phyloP scores from a whole-genome alignment of 352 stramenopile species.

The Phytophthora pisi region DNA sequence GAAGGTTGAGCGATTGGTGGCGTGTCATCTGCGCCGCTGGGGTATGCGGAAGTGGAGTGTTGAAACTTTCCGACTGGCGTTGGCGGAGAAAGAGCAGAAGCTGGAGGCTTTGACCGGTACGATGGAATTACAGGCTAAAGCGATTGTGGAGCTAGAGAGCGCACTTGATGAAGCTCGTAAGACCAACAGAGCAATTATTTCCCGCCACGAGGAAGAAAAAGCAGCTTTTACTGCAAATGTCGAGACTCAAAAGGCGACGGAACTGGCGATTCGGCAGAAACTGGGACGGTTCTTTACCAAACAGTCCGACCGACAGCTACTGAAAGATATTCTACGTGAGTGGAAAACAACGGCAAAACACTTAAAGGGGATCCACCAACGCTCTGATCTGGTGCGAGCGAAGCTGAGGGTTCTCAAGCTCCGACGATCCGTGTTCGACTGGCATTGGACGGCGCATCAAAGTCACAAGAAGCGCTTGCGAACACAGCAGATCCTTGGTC shows the following conservation, averaged over 20 bases:
- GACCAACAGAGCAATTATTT: background rate
- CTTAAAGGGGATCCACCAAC: slow-evolving; percentile 15
- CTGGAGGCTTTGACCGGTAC: slow-evolving; percentile 5
- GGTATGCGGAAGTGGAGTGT: slow-evolving; percentile 29
- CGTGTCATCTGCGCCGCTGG: slow-evolving; percentile 6
- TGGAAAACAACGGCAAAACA: slow-evolving; percentile 17
- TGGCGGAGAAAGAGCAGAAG: slow-evolving; percentile 16
- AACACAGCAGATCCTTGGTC: slow-evolving; percentile 23
- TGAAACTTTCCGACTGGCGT: slow-evolving; percentile 21
- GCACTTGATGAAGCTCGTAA: slow-evolving; percentile 4
- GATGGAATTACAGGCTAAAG: slow-evolving; percentile 1
- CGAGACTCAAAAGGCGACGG: slow-evolving; percentile 7
- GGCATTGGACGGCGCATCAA: slow-evolving; percentile 13
- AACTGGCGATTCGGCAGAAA: slow-evolving; percentile 37
- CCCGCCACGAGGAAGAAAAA: slow-evolving; percentile 23
- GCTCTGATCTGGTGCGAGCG: background rate
- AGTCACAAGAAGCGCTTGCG: slow-evolving; percentile 13
- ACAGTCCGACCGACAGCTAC: slow-evolving; percentile 40
- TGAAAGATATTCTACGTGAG: slow-evolving; percentile 15
- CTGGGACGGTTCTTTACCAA: slow-evolving; percentile 40
- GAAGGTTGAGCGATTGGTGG: slow-evolving; percentile 14
- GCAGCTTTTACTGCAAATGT: background rate
- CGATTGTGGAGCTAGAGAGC: slow-evolving; percentile 16
- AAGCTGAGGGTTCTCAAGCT: slow-evolving; percentile 20
- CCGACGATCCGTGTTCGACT: slow-evolving; percentile 14